phyloP scores from a whole-genome alignment of 2,329 filamentous ascomycete genomes.

The Ascochyta rabiei region DNA sequence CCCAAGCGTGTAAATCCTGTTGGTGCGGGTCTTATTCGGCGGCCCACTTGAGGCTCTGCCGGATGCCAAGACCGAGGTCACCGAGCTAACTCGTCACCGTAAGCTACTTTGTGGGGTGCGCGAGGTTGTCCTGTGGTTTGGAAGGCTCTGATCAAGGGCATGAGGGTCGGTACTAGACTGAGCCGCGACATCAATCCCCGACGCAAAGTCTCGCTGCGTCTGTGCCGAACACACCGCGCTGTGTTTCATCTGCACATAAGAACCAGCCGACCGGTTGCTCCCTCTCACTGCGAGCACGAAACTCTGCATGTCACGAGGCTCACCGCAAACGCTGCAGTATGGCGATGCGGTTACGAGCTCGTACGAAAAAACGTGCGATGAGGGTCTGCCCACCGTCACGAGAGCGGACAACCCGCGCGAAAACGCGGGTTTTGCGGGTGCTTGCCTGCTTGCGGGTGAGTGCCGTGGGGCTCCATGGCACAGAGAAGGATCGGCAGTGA shows the following conservation, averaged over 20 bases:
- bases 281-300: background rate
- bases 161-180: background rate
- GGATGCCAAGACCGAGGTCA: conserved; percentile 5
- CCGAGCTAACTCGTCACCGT: conserved; percentile 5
- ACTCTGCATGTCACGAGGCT: background rate
- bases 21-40: conserved; percentile 7
- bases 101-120: background rate
- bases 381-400: background rate
- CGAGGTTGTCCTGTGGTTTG: background rate
- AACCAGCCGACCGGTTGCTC: background rate
- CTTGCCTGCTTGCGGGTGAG: background rate
- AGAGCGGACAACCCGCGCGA: background rate
- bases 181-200: background rate
- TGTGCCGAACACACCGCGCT: background rate
- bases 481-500: background rate
- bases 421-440: background rate
- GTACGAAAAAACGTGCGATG: background rate
- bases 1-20: conserved; percentile 7
- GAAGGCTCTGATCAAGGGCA: background rate
- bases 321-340: background rate
- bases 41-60: conserved; percentile 12
- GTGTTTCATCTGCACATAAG: background rate
- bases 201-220: background rate
- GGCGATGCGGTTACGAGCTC: background rate
- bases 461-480: conserved; percentile 1